These are phyloP conservation scores for Ophiobolus disseminans DNA, from an alignment of 2,329 filamentous ascomycete species.

Conservation along the genomic window DNA sequence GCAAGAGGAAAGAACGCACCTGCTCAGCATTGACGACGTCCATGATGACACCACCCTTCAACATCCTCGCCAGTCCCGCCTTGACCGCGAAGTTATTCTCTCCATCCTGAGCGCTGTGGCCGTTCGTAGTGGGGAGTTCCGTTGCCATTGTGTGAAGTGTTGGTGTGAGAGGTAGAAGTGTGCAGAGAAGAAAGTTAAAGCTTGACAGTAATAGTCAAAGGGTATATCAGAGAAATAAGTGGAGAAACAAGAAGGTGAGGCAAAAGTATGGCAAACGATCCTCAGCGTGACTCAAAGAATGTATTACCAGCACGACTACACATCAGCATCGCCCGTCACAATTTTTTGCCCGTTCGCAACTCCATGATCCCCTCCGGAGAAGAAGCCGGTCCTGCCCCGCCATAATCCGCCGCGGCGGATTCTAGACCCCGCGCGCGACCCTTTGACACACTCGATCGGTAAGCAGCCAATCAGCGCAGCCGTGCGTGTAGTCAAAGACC, in stretches of 20 bases:
- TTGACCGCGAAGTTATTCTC: slow-evolving; percentile 82
- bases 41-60: slow-evolving; percentile 99
- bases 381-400: slow-evolving; percentile 20
- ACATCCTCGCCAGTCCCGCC: slow-evolving; percentile 93
- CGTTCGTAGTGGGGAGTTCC: slow-evolving; percentile 58
- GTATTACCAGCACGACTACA: slow-evolving; percentile 30
- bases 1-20: slow-evolving; percentile 50
- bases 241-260: slow-evolving; percentile 3
- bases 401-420: slow-evolving; percentile 11
- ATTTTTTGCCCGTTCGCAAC: slow-evolving; percentile 32
- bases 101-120: slow-evolving; percentile 52
- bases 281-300: slow-evolving; percentile 29
- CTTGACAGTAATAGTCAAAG: not conserved
- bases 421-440: slow-evolving; percentile 28
- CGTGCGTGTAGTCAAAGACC: slow-evolving; percentile 15
- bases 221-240: slow-evolving; percentile 3
- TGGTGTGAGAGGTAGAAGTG: not conserved
- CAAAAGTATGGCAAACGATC: slow-evolving; percentile 14
- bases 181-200: not conserved
- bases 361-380: slow-evolving; percentile 23
- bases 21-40: slow-evolving; percentile 93
- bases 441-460: slow-evolving; percentile 30
- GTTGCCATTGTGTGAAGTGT: slow-evolving; percentile 50
- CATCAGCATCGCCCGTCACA: slow-evolving; percentile 29
- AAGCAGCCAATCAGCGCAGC: slow-evolving; percentile 26